These are phyloP conservation scores for Erodium moschatum DNA, from an alignment of 441 rosid genomes.

Conservation along the genomic window DNA sequence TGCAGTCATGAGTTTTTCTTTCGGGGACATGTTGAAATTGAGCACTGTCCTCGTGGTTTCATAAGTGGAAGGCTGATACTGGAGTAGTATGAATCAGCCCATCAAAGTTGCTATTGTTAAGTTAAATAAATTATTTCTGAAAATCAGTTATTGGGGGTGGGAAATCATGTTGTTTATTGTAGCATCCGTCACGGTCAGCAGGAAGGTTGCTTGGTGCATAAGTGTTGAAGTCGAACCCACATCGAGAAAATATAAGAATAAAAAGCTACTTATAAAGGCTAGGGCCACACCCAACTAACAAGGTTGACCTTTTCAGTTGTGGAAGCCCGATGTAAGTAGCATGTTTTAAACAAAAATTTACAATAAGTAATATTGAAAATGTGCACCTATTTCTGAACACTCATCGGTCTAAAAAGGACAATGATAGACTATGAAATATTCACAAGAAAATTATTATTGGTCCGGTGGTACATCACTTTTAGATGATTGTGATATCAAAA, in stretches of 20 bases:
- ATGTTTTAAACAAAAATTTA: no score
- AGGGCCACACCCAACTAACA: no score
- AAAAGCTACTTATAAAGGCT: no score
- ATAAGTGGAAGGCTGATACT: neutral
- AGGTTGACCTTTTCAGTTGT: no score
- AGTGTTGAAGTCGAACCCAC: no score
- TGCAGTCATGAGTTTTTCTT: neutral
- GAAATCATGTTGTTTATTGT: neutral
- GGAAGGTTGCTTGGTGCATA: neutral
- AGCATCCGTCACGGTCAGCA: neutral
- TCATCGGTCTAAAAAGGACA: neutral
- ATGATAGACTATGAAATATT: neutral
- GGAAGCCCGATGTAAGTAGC: no score
- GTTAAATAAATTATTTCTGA: neutral
- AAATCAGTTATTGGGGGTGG: neutral
- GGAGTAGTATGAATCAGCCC: neutral
- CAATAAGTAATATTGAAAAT: neutral
- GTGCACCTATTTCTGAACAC: neutral
- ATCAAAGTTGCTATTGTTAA: neutral
- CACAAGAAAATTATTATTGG: neutral
- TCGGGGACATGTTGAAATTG: neutral
- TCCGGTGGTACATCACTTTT: neutral
- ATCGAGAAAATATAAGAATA: no score
- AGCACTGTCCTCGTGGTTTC: neutral
- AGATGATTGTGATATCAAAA: neutral